Evolutionary conservation across 345 rosid species (phyloP).

Genomic region (Aurinia saxatilis): DNA sequence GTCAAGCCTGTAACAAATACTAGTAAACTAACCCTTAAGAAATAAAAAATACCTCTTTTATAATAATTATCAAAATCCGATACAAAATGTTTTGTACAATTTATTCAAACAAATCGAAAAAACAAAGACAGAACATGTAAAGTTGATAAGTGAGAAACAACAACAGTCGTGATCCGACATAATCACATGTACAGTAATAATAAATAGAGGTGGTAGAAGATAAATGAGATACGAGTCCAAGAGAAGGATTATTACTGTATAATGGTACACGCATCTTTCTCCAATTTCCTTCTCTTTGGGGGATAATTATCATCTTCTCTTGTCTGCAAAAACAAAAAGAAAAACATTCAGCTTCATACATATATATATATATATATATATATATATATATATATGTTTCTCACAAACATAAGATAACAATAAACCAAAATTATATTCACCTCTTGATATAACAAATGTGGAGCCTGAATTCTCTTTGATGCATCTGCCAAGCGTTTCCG

Average conservation of each 20-base stretch:
- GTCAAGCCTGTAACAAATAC: no score
- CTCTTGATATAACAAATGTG: conserved; percentile 49
- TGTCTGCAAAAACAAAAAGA: conserved; percentile 5
- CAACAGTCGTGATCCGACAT: conserved; percentile 14
- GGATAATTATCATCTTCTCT: conserved; percentile 21
- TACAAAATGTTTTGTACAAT: conserved; percentile 10
- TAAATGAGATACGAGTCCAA: background rate
- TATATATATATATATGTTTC: no score
- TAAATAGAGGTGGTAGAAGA: background rate
- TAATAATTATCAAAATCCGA: background rate
- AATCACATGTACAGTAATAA: conserved; percentile 14
- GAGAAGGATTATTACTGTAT: conserved; percentile 12
- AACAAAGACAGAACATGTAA: conserved; percentile 7
- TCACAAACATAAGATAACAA: background rate
- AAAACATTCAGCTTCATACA: background rate
- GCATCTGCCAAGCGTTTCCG: conserved; percentile 79
- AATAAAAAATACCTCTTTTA: background rate
- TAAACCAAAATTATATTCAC: conserved; percentile 17
- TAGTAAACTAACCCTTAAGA: background rate
- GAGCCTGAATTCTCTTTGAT: conserved; percentile 76
- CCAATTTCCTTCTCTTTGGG: conserved; percentile 24
- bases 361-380: no score
- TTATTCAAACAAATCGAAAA: background rate
- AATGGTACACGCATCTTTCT: conserved; percentile 18
- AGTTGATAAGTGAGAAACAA: conserved; percentile 7